Evolutionary conservation across 805 yeast genomes (phyloP).

Genomic region (Isabelozyma gotoi): DNA sequence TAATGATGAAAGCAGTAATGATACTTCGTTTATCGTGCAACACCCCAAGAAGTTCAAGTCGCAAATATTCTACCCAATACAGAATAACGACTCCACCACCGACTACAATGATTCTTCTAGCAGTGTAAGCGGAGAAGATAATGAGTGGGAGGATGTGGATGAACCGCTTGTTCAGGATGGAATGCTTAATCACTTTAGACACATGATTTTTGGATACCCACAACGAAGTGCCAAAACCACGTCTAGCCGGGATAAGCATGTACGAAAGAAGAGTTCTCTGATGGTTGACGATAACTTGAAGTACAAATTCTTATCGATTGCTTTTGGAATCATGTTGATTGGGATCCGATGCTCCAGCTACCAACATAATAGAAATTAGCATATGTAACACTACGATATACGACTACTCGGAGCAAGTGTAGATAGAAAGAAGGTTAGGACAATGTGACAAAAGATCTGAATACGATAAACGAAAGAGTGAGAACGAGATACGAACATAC

Average conservation of each 20-base stretch:
- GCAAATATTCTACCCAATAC: conserved; percentile 24
- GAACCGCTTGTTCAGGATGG: not conserved
- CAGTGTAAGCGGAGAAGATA: conserved; percentile 4
- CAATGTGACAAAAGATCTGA: no score
- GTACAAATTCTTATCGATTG: conserved; percentile 42
- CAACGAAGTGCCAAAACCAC: not conserved
- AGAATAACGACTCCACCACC: conserved; percentile 1
- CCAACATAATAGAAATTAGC: conserved; percentile 7
- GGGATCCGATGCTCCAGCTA: conserved; percentile 36
- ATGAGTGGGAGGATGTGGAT: conserved; percentile 4
- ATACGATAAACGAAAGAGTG: no score
- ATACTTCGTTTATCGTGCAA: conserved; percentile 7
- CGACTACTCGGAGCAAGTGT: no score
- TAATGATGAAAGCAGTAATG: conserved; percentile 5
- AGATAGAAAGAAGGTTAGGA: no score
- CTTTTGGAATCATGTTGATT: conserved; percentile 40
- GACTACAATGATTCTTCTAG: not conserved
- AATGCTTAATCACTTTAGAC: conserved; percentile 31
- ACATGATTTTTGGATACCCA: conserved; percentile 27
- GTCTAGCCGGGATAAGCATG: conserved; percentile 5
- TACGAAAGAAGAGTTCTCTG: conserved; percentile 13
- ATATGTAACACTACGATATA: no score
- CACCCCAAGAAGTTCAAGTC: conserved; percentile 35
- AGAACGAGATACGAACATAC: no score
- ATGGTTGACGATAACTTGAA: conserved; percentile 40